These are phyloP conservation scores for Pogostemon cablin DNA, from an alignment of 257 asterid species.

Conservation along the genomic window DNA sequence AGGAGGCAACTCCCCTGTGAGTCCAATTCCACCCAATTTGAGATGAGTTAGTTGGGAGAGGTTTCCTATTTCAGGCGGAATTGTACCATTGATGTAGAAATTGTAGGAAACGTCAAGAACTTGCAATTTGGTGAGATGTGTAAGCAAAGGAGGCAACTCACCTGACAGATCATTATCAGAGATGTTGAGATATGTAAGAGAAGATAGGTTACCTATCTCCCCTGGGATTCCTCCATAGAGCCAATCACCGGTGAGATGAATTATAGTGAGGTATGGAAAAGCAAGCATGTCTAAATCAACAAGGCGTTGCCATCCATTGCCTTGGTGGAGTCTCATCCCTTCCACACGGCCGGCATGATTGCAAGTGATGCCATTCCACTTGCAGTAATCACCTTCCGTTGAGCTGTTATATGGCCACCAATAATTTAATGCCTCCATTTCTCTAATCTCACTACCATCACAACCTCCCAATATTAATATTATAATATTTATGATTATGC, in stretches of 20 bases:
- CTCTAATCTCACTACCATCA: no score
- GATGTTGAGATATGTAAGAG: not conserved
- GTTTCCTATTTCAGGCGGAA: not conserved
- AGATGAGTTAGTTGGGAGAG: conserved; percentile 11
- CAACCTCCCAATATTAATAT: no score
- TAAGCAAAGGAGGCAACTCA: conserved; percentile 6
- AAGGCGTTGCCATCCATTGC: no score
- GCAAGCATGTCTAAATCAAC: no score
- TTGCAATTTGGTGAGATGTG: conserved; percentile 9
- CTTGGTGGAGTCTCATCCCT: no score
- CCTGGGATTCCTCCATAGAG: not conserved
- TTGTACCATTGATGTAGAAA: not conserved
- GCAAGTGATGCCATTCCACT: no score
- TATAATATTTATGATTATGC: no score
- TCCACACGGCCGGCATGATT: no score
- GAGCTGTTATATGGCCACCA: no score
- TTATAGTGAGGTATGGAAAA: not conserved
- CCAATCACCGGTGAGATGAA: not conserved
- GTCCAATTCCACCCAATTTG: not conserved
- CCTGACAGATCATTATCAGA: not conserved
- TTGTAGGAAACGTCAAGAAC: not conserved
- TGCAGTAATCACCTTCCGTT: no score
- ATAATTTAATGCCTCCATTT: no score
- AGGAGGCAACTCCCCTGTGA: not conserved
- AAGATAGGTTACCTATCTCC: not conserved